Conservation (phyloP, 176 grass and related monocot genomes). For the Secale cereale region DNA sequence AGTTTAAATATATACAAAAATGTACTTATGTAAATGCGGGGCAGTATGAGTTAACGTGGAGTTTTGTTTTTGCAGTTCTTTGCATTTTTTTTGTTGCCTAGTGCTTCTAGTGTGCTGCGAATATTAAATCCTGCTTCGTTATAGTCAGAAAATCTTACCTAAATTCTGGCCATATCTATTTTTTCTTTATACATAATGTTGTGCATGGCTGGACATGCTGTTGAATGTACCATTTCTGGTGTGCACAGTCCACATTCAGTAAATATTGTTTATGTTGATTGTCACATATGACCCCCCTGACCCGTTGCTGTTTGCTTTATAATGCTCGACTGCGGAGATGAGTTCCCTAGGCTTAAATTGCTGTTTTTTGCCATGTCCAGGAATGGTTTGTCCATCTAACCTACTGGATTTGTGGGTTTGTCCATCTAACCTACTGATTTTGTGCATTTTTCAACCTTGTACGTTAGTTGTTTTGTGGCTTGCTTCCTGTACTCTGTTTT, state of each 20-base stretch:
- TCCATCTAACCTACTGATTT: not conserved
- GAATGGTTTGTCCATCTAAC: not conserved
- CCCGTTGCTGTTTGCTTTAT: not conserved
- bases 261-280: not conserved
- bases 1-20: not conserved
- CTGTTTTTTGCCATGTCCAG: not conserved
- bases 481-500: not conserved
- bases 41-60: not conserved
- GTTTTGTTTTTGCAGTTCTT: not conserved
- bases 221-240: conserved; percentile 1
- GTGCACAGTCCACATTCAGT: not conserved
- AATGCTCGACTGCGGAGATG: not conserved
- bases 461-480: not conserved
- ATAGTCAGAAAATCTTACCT: not conserved
- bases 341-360: not conserved
- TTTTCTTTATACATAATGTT: not conserved
- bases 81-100: not conserved
- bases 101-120: not conserved
- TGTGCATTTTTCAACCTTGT: not conserved
- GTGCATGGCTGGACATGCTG: not conserved
- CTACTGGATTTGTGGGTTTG: not conserved
- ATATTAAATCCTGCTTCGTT: conserved; percentile 10
- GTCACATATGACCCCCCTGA: not conserved
- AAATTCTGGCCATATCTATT: not conserved
- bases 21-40: not conserved